These are phyloP conservation scores for Mimosa pudica DNA, from an alignment of 306 rosid species.

Conservation along the genomic window DNA sequence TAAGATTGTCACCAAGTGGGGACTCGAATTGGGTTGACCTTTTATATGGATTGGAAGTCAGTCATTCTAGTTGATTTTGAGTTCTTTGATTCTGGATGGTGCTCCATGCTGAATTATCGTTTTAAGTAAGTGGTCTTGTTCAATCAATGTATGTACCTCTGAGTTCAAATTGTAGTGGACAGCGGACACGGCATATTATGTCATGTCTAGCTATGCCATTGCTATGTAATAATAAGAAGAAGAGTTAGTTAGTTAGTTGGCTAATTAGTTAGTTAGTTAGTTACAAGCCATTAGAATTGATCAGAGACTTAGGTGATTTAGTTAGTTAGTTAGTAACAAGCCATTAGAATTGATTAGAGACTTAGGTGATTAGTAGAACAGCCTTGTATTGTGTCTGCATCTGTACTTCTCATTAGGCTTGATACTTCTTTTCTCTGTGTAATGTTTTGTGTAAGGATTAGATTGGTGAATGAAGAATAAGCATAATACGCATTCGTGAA, in stretches of 20 bases:
- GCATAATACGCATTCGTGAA: background rate
- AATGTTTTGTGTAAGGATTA: background rate
- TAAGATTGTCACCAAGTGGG: too few species aligned
- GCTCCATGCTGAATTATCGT: background rate
- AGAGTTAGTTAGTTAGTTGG: too few species aligned
- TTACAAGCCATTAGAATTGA: too few species aligned
- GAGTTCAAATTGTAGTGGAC: background rate
- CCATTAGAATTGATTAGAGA: too few species aligned
- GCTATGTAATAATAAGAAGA: too few species aligned
- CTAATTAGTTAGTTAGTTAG: too few species aligned
- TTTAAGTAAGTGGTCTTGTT: background rate
- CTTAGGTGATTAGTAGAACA: too few species aligned
- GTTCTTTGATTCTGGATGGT: conserved; percentile 5
- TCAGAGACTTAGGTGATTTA: too few species aligned
- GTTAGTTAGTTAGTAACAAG: too few species aligned
- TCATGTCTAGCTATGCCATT: too few species aligned
- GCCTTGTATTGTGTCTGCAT: background rate
- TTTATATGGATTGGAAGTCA: background rate
- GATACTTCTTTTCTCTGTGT: background rate
- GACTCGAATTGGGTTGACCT: too few species aligned
- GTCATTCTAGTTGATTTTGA: background rate
- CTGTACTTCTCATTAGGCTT: background rate
- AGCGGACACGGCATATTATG: background rate
- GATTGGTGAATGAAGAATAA: background rate
- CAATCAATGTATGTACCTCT: background rate